Base-by-base conservation (phyloP, 352 stramenopile genomes). In the Phytophthora multivora region DNA sequence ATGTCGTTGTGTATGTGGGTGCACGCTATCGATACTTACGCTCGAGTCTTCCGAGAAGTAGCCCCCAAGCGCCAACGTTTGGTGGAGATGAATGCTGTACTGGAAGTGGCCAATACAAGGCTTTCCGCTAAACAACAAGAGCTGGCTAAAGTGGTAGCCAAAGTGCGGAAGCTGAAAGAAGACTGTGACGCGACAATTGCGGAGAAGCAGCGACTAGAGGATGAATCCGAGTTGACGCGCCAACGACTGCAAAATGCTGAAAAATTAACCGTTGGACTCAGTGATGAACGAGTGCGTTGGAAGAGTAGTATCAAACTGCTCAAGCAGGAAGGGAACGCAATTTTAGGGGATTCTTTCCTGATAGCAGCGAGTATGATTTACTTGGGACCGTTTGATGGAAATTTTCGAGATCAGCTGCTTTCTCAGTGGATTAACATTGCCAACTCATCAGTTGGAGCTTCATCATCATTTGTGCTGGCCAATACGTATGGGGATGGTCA, bases 1-100 rank as follows among this genome's bases (percentile, higher is more conserved):
- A 89, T 89, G 77, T 91, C 82, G n/a, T 54, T 96, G 23, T 96
- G 88, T 25, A 96, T 95, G 86, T 96, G 86, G 86, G 83, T 95
- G 15, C 84, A 93, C 61, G 88, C 88, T 0, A 69, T 96, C 21
- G 77, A 93, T 51, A 91, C 86, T 9, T 96, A 96, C 28, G 81
- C 82, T 11, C 77, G 80, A 6, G 60, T 93, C 0, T 79, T 79
- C 51, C 87, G 89, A 57, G 81, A 94, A 47, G 87, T 96, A 2
- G 80, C 71, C 0, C 88, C 88, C 0, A 96, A 94, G 46, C 77
- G 77, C 1, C 81, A 93, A 41, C 69, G 72, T 2, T 63, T 95
- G 0, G 74, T 66, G 4, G 82, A 89, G n/a, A 87, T 94, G 66
- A 93, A 94, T 62, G 58, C 51, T 6, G 77, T 88, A 11, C 86